Evolutionary conservation across 306 rosid species (phyloP), one percentile per base, ranked within the genome.

Genomic region (Cucumis cinereus): DNA sequence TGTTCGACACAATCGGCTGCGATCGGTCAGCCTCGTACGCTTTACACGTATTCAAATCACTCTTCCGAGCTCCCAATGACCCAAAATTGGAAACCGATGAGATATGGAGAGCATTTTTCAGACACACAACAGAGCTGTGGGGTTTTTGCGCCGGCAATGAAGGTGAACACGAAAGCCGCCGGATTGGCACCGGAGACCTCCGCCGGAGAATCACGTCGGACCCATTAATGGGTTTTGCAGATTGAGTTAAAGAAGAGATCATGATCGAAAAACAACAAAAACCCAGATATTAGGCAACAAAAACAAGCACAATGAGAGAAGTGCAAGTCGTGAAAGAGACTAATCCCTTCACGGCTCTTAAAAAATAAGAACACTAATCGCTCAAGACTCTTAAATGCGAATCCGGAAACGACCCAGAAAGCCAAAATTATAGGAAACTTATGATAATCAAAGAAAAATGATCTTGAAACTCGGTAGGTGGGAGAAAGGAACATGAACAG

Each of bases 11-110:
- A 79, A 89, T 49, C 77, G 89, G 87, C 75, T 91, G 78, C 40
- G 98, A 89, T 35, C 63, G 66, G 50, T 74, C 54, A 17, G 78
- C 90, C 76, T 89, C 93, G 67, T 85, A 66, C 15, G 73, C 53
- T n/a, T 66, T 40, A 4, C 73, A 16, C 52, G 28, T 40, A 11
- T 40, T 38, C 53, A 40, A 66, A 66, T 66, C 45, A 40, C 73
- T 40, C 73, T 19, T 40, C 71, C 16, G 71, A 19, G 47, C 7
- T 35, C 23, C 20, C 71, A 63, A 8, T 10, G 73, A 19, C 30
- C 73, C 73, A 12, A 66, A 66, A 5, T 66, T 66, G 10, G 30
- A 66, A 66, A 66, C 73, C 52, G 16, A 53, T 4, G 52, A 66
- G 43, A 66, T 38, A 66, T 19, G 72, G 8, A 38, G 26, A 40